These are phyloP conservation scores for Croton laevigatus DNA, from an alignment of 441 rosid species.

Conservation along the genomic window DNA sequence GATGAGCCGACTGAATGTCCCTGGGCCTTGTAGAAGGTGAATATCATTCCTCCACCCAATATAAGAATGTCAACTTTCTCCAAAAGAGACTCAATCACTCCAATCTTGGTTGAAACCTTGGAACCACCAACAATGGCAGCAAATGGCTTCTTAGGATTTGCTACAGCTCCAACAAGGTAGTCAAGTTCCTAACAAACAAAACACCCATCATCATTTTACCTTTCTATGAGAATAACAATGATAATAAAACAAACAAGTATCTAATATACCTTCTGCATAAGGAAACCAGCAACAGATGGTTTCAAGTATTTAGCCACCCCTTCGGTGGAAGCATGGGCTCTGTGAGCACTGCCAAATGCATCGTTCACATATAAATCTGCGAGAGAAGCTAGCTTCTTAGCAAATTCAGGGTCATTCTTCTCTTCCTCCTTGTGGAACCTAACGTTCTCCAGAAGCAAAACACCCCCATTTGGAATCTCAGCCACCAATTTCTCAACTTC, in stretches of 20 bases:
- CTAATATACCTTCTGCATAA: constrained; percentile 77
- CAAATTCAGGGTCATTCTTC: constrained; percentile 94
- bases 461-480: constrained; percentile 70
- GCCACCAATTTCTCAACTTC: constrained; percentile 81
- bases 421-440: constrained; percentile 93
- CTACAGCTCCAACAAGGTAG: constrained; percentile 91
- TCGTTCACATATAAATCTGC: constrained; percentile 91
- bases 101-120: constrained; percentile 88
- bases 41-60: constrained; percentile 95
- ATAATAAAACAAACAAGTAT: background rate
- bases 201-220: background rate
- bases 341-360: constrained; percentile 94
- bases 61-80: constrained; percentile 61
- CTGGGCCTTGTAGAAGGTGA: constrained; percentile 88
- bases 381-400: constrained; percentile 89
- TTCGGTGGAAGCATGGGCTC: constrained; percentile 98
- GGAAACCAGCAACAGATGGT: constrained; percentile 97
- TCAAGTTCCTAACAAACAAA: constrained; percentile 68
- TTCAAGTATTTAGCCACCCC: constrained; percentile 90
- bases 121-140: constrained; percentile 96
- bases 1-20: constrained; percentile 75
- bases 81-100: constrained; percentile 90
- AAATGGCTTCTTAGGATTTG: constrained; percentile 92
- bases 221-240: background rate
- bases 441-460: constrained; percentile 81